Evolutionary conservation across 2,329 filamentous ascomycete species (phyloP).

Genomic region (Karstenula rhodostoma): DNA sequence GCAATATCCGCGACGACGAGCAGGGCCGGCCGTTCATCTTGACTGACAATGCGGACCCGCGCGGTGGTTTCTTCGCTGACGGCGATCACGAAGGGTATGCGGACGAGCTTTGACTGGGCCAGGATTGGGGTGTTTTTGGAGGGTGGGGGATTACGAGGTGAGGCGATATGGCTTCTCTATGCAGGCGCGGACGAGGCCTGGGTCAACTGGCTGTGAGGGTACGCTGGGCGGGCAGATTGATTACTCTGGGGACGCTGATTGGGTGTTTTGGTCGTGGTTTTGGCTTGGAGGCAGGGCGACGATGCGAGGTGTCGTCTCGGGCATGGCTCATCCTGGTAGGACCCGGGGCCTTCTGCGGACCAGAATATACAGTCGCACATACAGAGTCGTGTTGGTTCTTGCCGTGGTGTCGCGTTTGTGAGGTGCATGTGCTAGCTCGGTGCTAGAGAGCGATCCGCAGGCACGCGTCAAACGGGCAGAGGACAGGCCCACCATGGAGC

Average conservation of each 20-base stretch:
- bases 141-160: not conserved
- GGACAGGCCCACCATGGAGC: not conserved
- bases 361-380: not conserved
- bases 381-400: not conserved
- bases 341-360: not conserved
- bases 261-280: conserved; percentile 23
- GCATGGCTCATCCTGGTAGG: not conserved
- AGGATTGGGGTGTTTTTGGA: not conserved
- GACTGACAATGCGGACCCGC: conserved; percentile 42
- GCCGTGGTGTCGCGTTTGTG: not conserved
- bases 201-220: not conserved
- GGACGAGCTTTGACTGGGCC: conserved; percentile 30
- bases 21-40: conserved; percentile 53
- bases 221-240: conserved; percentile 17
- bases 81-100: conserved; percentile 43
- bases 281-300: conserved; percentile 3
- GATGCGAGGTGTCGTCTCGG: not conserved
- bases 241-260: conserved; percentile 23
- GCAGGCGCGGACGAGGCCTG: not conserved
- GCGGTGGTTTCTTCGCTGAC: conserved; percentile 42
- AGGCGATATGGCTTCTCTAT: not conserved
- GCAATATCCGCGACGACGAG: conserved; percentile 49
- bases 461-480: not conserved
- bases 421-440: conserved; percentile 12
- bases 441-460: conserved; percentile 4